Percentiles rank a stretch among this genome's conserved stretches.
phyloP scores from a whole-genome alignment of 2,329 filamentous ascomycete species.

The Claviceps quebecensis region DNA sequence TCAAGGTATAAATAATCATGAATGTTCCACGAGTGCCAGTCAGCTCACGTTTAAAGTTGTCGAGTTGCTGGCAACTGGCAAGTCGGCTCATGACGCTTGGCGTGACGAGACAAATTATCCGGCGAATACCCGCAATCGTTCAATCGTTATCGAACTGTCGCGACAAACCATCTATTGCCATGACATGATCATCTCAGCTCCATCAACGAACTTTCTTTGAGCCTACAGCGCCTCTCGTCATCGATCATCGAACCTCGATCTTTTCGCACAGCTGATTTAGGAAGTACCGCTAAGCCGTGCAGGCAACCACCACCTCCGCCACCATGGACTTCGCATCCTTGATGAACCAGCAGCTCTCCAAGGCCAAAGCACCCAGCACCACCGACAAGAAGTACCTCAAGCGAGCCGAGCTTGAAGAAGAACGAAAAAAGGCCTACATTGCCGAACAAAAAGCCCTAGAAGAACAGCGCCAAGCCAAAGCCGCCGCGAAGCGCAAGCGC shows the following conservation, averaged over 20 bases:
- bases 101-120: conserved; percentile 8
- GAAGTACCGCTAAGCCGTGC: not conserved
- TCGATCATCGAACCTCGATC: too few species aligned
- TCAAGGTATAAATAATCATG: not conserved
- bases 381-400: conserved; percentile 63
- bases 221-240: too few species aligned
- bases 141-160: conserved; percentile 7
- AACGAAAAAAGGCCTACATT: conserved; percentile 64
- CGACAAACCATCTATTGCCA: not conserved
- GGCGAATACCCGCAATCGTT: conserved; percentile 15
- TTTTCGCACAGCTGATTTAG: too few species aligned
- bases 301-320: conserved; percentile 5
- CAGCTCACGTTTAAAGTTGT: not conserved
- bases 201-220: too few species aligned
- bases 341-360: conserved; percentile 86
- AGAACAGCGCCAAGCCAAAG: conserved; percentile 53
- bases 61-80: not conserved
- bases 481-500: conserved; percentile 68
- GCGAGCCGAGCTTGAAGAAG: conserved; percentile 73
- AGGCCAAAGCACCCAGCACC: conserved; percentile 45
- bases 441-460: conserved; percentile 68
- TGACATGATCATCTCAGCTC: too few species aligned
- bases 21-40: not conserved
- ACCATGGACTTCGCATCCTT: conserved; percentile 88
- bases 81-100: not conserved